Evolutionary conservation across 2,329 filamentous ascomycete species (phyloP).

Genomic region (Cordyceps pruinosa): DNA sequence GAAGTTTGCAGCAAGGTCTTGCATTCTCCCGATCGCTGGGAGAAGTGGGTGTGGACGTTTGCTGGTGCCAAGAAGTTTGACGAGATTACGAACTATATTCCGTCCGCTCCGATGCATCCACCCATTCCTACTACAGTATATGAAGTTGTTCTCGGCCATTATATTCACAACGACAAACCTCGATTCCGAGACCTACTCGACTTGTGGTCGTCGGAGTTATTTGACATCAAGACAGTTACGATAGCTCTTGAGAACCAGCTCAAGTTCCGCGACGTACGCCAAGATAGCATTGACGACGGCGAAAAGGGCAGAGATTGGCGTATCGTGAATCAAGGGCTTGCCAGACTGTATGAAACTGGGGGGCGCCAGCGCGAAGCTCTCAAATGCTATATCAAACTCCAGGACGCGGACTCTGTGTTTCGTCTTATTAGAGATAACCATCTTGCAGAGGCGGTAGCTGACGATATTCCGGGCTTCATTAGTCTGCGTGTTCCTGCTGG

Average conservation of each 20-base stretch:
- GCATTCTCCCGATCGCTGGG: slow-evolving; percentile 74
- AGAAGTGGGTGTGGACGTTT: slow-evolving; percentile 93
- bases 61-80: slow-evolving; percentile 80
- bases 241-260: slow-evolving; percentile 77
- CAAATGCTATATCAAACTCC: slow-evolving; percentile 79
- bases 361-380: slow-evolving; percentile 79
- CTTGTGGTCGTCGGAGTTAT: slow-evolving; percentile 76
- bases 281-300: slow-evolving; percentile 69
- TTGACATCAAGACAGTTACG: slow-evolving; percentile 69
- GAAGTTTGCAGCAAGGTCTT: slow-evolving; percentile 77
- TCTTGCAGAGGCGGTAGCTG: slow-evolving; percentile 78
- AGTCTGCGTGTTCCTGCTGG: slow-evolving; percentile 74
- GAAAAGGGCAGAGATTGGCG: slow-evolving; percentile 75
- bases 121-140: slow-evolving; percentile 77
- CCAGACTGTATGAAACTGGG: slow-evolving; percentile 74
- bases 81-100: slow-evolving; percentile 81
- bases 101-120: slow-evolving; percentile 67
- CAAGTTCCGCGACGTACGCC: slow-evolving; percentile 63
- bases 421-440: slow-evolving; percentile 78
- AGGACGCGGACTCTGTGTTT: slow-evolving; percentile 88
- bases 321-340: slow-evolving; percentile 79
- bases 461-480: slow-evolving; percentile 86
- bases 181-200: slow-evolving; percentile 75
- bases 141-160: slow-evolving; percentile 82
- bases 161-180: slow-evolving; percentile 69